These are phyloP conservation scores for Microdochium trichocladiopsis DNA, from an alignment of 2,329 filamentous ascomycete species.

Conservation along the genomic window DNA sequence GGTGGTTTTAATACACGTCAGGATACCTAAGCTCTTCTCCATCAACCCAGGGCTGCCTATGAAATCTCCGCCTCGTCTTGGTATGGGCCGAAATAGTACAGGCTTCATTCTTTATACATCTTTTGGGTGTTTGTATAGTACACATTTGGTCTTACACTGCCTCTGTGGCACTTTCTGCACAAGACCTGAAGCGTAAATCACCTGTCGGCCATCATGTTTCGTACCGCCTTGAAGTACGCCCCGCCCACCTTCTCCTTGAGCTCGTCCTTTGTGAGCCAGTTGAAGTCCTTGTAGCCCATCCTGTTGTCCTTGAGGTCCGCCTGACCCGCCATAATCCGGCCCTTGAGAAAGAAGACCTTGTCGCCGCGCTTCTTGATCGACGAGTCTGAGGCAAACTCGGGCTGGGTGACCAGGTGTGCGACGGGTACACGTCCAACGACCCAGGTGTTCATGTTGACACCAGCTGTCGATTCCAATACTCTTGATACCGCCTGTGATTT, in stretches of 20 bases:
- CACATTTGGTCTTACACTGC: slow-evolving; percentile 8
- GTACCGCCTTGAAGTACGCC: slow-evolving; percentile 67
- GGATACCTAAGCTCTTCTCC: too few relatives aligned
- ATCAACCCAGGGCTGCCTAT: too few relatives aligned
- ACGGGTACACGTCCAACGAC: slow-evolving; percentile 86
- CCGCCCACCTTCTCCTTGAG: slow-evolving; percentile 58
- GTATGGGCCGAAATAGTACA: too few relatives aligned
- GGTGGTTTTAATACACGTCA: not conserved
- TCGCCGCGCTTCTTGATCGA: slow-evolving; percentile 47
- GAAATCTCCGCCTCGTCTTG: too few relatives aligned
- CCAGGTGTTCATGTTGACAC: slow-evolving; percentile 98
- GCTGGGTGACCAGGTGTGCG: slow-evolving; percentile 63
- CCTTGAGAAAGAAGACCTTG: slow-evolving; percentile 96
- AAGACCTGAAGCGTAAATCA: slow-evolving; percentile 27
- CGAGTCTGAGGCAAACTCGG: slow-evolving; percentile 34
- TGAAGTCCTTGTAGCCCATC: slow-evolving; percentile 72
- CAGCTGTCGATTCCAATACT: slow-evolving; percentile 68
- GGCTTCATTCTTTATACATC: slow-evolving; percentile 3
- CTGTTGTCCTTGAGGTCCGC: slow-evolving; percentile 68
- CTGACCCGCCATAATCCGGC: slow-evolving; percentile 94
- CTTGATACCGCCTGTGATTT: slow-evolving; percentile 67
- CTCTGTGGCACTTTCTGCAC: not conserved
- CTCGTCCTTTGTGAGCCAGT: slow-evolving; percentile 91
- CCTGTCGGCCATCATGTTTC: slow-evolving; percentile 77
- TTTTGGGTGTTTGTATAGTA: slow-evolving; percentile 4